Conservation (phyloP, 2,329 filamentous ascomycete genomes). For the Cladobotryum protrusum region DNA sequence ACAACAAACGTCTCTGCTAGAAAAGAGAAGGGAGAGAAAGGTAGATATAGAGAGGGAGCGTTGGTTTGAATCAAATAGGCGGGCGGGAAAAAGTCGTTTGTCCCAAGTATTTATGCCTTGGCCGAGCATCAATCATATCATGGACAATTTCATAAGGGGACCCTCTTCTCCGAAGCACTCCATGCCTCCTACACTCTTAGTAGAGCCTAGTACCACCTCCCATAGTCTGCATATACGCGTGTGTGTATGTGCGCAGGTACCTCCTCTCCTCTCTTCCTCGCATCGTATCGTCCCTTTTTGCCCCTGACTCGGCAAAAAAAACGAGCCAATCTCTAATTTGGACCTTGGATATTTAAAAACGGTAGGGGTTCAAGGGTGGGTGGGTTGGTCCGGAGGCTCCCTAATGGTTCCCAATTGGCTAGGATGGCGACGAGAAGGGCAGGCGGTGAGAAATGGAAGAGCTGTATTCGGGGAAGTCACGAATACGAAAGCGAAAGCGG, state of each 20-base stretch:
- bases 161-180: too few species aligned
- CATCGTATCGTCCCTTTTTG: constrained; percentile 2
- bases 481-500: constrained; percentile 25
- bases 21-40: neutral
- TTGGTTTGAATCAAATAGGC: too few species aligned
- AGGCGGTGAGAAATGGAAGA: constrained; percentile 12
- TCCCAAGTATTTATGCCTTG: too few species aligned
- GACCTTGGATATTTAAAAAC: constrained; percentile 8
- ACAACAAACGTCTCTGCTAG: neutral
- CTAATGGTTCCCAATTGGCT: neutral
- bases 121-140: too few species aligned
- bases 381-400: constrained; percentile 5
- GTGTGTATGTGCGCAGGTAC: too few species aligned
- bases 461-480: constrained; percentile 14
- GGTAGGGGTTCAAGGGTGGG: constrained; percentile 1
- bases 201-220: too few species aligned
- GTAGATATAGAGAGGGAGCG: constrained; percentile 1
- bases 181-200: too few species aligned
- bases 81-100: too few species aligned
- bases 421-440: constrained; percentile 8
- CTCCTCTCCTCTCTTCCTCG: neutral
- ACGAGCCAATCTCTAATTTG: constrained; percentile 10
- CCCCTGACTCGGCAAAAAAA: constrained; percentile 6
- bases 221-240: too few species aligned
- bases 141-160: too few species aligned